Evolutionary conservation across 1,284 basidiomycete genomes (phyloP), one percentile per base, ranked within the genome.

Genomic region (Pseudozyma sp.): DNA sequence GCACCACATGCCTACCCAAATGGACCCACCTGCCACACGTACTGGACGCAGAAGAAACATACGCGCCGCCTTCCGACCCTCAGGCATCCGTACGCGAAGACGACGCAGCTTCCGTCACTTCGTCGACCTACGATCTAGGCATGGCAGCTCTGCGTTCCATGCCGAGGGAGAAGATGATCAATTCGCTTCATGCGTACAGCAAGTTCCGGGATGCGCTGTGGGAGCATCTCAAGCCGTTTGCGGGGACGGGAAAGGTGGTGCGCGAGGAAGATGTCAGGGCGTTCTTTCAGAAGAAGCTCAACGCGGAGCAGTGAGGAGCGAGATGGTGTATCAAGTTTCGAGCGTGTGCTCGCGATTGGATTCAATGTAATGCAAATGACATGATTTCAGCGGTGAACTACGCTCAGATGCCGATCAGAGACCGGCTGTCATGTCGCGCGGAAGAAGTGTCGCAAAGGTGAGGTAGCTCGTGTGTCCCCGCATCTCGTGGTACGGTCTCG

Each of bases 51-150:
- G 85, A 86, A 56, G 80, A 81, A 40, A 80, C 82, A 5, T 85
- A 85, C 52, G 81, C 82, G 3, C 84, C 85, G 37, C 82, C 84
- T 0, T 68, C 55, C 13, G 60, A 72, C 33, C 71, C 63, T 7
- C 66, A 72, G 3, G 65, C 59, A 6, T 75, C 72, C 0, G 69
- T 72, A 43, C 62, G 52, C n/a, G 78, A 71, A 7, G 66, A 73
- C 49, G 81, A 80, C 31, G 75, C 70, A 3, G 73, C 66, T 4
- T 78, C 67, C 1, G 53, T 62, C 48, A 67, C 69, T 8, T 74
- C 77, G 58, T 84, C 82, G 10, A 85, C 83, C 10, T 84, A 85
- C 66, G 85, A 85, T 50, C 75, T 85, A 33, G 85, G 83, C n/a
- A 79, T 85, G 70, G 81, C 81, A 19, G 84, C 84, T 30, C 77